Percentiles rank a stretch among this genome's conserved stretches.
Evolutionary conservation across 805 yeast species (phyloP).

Genomic region (Hermanozyma aechmeae): DNA sequence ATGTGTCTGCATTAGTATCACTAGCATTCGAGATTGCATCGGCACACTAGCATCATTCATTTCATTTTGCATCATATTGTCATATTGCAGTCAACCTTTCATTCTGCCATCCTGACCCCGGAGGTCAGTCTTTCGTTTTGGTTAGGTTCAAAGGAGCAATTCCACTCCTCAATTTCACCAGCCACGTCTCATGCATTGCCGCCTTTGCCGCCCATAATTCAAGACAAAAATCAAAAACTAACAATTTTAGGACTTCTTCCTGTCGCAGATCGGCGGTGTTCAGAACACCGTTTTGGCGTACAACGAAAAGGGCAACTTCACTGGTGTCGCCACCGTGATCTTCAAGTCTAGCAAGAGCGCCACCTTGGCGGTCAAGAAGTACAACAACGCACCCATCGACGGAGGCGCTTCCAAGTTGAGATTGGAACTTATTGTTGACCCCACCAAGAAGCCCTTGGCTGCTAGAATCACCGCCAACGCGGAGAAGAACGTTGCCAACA

Average conservation of each 20-base stretch:
- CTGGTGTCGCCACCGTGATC: slow-evolving; percentile 83
- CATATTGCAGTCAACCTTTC: no score
- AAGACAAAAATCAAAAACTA: neutral
- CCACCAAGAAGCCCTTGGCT: slow-evolving; percentile 64
- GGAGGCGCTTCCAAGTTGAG: slow-evolving; percentile 71
- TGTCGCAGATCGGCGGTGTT: slow-evolving; percentile 81
- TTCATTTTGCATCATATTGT: no score
- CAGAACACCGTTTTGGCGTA: slow-evolving; percentile 61
- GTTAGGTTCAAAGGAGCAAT: no score
- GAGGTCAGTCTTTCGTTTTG: no score
- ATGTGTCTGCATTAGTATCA: no score
- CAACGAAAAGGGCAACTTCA: slow-evolving; percentile 82
- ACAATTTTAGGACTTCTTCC: slow-evolving; percentile 69
- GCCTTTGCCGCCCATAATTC: no score
- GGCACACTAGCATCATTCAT: no score
- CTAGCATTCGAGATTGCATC: no score
- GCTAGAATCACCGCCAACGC: slow-evolving; percentile 62
- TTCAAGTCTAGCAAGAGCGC: slow-evolving; percentile 69
- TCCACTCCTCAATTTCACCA: no score
- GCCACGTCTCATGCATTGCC: no score
- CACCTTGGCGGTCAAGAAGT: slow-evolving; percentile 66
- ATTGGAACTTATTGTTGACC: slow-evolving; percentile 78
- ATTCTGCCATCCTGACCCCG: no score
- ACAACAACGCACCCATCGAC: slow-evolving; percentile 91
- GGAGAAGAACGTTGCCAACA: slow-evolving; percentile 9